Conservation (phyloP, 2,329 filamentous ascomycete genomes). For the Trichoderma gracile region DNA sequence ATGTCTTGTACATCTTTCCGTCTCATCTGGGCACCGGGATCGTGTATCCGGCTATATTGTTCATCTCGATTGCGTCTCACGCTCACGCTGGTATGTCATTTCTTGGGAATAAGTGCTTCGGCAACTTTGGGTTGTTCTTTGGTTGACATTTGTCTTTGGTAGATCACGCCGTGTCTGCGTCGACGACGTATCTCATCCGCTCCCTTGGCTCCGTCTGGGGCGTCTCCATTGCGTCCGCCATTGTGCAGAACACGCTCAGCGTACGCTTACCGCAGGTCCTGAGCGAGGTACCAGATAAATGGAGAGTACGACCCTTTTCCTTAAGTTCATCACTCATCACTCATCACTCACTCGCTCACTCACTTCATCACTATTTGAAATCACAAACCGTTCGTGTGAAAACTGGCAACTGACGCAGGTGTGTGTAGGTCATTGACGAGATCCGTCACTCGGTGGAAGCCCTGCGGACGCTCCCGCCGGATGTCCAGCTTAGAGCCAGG, state of each 20-base stretch:
- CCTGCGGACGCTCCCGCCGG: slow-evolving; percentile 56
- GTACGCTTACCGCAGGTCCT: slow-evolving; percentile 55
- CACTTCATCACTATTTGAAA: not conserved
- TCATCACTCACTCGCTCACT: no score
- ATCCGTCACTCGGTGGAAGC: slow-evolving; percentile 58
- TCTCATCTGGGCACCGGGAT: slow-evolving; percentile 62
- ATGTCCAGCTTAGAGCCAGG: slow-evolving; percentile 57
- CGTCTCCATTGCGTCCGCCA: slow-evolving; percentile 62
- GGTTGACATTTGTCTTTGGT: not conserved
- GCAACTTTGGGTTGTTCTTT: not conserved
- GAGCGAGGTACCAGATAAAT: slow-evolving; percentile 57
- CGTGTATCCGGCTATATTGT: slow-evolving; percentile 58
- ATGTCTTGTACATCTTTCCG: slow-evolving; percentile 58
- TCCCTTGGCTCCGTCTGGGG: slow-evolving; percentile 66
- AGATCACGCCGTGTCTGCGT: slow-evolving; percentile 63
- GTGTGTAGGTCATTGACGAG: slow-evolving; percentile 59
- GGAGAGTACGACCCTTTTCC: slow-evolving; percentile 48
- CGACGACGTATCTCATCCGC: slow-evolving; percentile 63
- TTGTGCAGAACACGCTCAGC: slow-evolving; percentile 63
- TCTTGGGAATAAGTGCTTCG: no score
- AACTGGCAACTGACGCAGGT: slow-evolving; percentile 29
- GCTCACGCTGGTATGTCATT: slow-evolving; percentile 56
- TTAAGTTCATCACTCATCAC: not conserved
- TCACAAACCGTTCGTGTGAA: not conserved
- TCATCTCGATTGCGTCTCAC: slow-evolving; percentile 63